These are phyloP conservation scores for Cyberlindnera veronae DNA, from an alignment of 805 yeast species.

Conservation along the genomic window DNA sequence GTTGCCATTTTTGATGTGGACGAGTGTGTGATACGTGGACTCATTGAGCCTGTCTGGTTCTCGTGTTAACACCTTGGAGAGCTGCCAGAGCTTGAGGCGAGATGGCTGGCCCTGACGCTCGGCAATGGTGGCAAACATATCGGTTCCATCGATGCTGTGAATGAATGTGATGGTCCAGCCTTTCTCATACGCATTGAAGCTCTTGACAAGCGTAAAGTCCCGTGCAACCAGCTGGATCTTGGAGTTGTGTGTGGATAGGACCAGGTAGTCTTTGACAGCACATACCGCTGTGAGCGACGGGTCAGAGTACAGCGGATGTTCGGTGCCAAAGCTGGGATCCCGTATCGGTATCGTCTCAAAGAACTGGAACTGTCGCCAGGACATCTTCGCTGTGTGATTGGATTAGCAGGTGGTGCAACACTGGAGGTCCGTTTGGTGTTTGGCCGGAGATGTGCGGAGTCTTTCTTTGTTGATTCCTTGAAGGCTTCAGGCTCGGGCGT, in stretches of 20 bases:
- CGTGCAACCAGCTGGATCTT: constrained; percentile 53
- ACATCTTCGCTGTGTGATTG: constrained; percentile 15
- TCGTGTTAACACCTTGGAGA: constrained; percentile 42
- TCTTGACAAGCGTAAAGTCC: constrained; percentile 41
- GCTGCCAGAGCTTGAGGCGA: constrained; percentile 68
- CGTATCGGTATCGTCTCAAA: constrained; percentile 78
- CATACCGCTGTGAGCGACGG: constrained; percentile 63
- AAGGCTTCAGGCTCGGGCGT: neutral
- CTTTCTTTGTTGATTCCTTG: neutral
- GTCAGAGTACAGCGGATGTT: constrained; percentile 73
- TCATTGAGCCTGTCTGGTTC: constrained; percentile 31
- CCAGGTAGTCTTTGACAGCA: constrained; percentile 52
- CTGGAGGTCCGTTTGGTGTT: too few relatives aligned
- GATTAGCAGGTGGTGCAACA: neutral
- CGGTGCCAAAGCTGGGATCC: constrained; percentile 71
- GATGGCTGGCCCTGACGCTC: constrained; percentile 72
- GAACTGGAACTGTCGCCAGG: constrained; percentile 83
- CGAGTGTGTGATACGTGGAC: constrained; percentile 54
- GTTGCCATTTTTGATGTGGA: constrained; percentile 62
- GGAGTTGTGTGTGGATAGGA: constrained; percentile 54
- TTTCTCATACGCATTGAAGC: constrained; percentile 61
- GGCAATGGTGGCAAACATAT: constrained; percentile 65
- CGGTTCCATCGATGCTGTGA: constrained; percentile 42
- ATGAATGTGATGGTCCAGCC: constrained; percentile 64
- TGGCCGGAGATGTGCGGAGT: too few relatives aligned